Percentiles rank a stretch among this genome's conserved stretches.
These are phyloP conservation scores for Xylaria bambusicola DNA, from an alignment of 495 filamentous ascomycete species.

Conservation along the genomic window DNA sequence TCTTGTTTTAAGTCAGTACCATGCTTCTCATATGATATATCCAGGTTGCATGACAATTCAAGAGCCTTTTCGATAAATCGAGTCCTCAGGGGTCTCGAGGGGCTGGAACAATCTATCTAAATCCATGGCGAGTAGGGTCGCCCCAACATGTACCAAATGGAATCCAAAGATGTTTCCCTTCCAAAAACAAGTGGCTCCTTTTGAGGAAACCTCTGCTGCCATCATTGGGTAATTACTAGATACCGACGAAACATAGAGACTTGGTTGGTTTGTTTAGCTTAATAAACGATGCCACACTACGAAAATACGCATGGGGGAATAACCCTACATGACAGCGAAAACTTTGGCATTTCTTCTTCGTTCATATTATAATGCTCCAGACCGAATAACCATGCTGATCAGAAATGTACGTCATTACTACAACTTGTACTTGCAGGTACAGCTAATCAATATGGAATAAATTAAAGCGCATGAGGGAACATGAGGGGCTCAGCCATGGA, in stretches of 20 bases:
- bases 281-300: no score
- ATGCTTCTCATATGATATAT: not conserved
- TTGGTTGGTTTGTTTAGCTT: no score
- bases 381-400: no score
- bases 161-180: not conserved
- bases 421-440: not conserved
- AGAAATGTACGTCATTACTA: constrained; percentile 12
- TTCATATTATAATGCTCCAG: not conserved
- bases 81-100: constrained; percentile 10
- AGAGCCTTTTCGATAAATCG: not conserved
- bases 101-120: constrained; percentile 8
- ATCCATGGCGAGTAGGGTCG: constrained; percentile 6
- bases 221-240: no score
- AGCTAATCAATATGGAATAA: constrained; percentile 10
- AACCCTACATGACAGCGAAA: no score
- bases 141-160: constrained; percentile 1
- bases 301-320: no score
- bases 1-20: constrained; percentile 5
- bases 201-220: no score
- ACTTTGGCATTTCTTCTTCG: not conserved
- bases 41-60: not conserved
- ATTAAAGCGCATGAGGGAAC: constrained; percentile 1
- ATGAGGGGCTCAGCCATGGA: not conserved
- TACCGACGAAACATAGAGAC: no score
- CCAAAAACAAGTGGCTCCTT: no score